These are phyloP conservation scores for Botrytis porri DNA, from an alignment of 2,329 filamentous ascomycete species.

Conservation along the genomic window DNA sequence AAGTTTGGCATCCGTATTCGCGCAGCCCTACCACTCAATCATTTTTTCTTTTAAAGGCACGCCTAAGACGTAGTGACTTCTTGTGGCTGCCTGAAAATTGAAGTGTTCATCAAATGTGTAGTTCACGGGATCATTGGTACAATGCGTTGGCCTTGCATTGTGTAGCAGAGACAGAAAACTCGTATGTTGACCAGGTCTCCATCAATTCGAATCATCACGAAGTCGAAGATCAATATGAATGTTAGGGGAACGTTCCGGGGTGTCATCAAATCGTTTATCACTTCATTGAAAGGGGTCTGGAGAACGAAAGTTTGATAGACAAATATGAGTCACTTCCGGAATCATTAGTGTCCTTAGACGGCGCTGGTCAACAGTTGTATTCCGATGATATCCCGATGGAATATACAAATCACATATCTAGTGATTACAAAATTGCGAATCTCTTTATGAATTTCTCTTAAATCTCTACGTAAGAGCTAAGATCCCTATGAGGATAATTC, in stretches of 20 bases:
- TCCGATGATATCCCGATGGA: neutral
- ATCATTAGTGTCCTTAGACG: neutral
- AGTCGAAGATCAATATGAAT: neutral
- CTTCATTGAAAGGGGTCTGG: neutral
- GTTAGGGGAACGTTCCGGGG: neutral
- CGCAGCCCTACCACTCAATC: slow-evolving; percentile 5
- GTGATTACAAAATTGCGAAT: neutral
- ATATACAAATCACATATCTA: neutral
- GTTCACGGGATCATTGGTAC: slow-evolving; percentile 12
- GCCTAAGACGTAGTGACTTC: neutral
- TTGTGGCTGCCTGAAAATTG: neutral
- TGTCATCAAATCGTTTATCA: neutral
- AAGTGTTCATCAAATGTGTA: neutral
- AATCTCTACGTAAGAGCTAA: neutral
- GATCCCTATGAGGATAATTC: neutral
- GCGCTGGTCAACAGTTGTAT: neutral
- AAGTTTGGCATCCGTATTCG: neutral
- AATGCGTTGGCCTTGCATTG: slow-evolving; percentile 16
- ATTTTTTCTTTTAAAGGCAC: neutral
- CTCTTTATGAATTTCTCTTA: neutral
- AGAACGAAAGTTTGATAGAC: neutral
- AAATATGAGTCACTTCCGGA: neutral
- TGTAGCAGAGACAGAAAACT: neutral
- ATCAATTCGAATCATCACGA: neutral
- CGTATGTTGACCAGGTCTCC: neutral